Base-by-base conservation (phyloP, 75 land plant genomes). In the Azolla pinnata region DNA sequence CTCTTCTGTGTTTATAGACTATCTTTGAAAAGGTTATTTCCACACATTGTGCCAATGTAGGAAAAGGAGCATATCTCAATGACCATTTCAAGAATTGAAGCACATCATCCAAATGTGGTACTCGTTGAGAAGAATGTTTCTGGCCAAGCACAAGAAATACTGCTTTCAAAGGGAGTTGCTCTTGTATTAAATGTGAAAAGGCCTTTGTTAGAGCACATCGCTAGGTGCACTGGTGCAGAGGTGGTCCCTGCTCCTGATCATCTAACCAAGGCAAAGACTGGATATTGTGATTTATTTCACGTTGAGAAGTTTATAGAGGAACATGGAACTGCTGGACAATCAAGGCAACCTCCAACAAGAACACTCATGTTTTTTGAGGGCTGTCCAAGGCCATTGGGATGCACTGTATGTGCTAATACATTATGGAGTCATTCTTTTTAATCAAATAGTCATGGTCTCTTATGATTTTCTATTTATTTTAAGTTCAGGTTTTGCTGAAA, bases 321-420 rank as follows among this genome's bases (percentile, higher is more conserved):
- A 51, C 99, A 71, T 67, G 76, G 70, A 52, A 45, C 35, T 59
- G 60, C 64, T 62, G 68, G 47, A 3, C 83, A 76, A 50, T 78
- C 64, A 31, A 83, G 75, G 46, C 86, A 80, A 54, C 65, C 58
- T 45, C 62, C 56, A 27, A 63, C 70, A 57, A 90, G 86, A 58
- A 77, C 80, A 14, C 73, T 95, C 49, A 90, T 81, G 99, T 95
- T 90, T 38, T 71, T 95, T 68, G 99, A 90, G 63, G 99, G 99
- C 10, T 90, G 81, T 54, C 85, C 88, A 42, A 83, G 66, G 56
- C 91, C 81, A 31, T 60, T 79, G 55, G 96, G 97, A 14, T 95
- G 99, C 47, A 90, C 99, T 60, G 96, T 90, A 31, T 52, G 97
- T 59, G n/a, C n/a, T n/a, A n/a, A n/a, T n/a, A n/a, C n/a, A n/a